Base-by-base conservation (phyloP, 1,139 yeast genomes). In the Sugiyamaella sp. region DNA sequence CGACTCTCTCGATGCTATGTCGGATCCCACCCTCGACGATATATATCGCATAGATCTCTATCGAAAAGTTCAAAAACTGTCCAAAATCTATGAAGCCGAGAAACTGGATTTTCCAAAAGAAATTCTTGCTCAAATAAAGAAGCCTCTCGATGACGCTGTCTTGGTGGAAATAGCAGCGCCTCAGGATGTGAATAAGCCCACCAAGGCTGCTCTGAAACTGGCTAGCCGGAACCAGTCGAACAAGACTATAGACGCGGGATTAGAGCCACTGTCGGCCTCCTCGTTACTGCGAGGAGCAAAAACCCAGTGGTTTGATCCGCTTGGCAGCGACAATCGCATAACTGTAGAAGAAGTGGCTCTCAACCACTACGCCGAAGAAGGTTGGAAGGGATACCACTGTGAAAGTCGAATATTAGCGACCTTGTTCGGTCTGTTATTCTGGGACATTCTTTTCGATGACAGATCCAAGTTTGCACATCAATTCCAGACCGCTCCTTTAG, bases 281-380 rank as follows among this genome's bases (percentile, higher is more conserved):
- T 16, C 19, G 1, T 5, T 27, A 14, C 21, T 19, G 1, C 46
- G 51, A 3, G 46, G 46, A 43, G 37, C 14, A 2, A 47, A 29
- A n/a, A 47, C 49, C 17, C 52, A 43, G 29, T 48, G 55, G 55
- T 21, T 29, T 14, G 52, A 38, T 35, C 51, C 46, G 3, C 27
- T 16, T n/a, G 35, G 29, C 35, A 20, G 21, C 19, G 47, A 52
- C 49, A 44, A 46, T 5, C 40, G 41, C 9, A 51, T 56, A 10
- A 57, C 71, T 1, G 76, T 73, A 1, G 76, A 73, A 54, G 63
- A 63, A 22, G 63, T 66, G 3, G 72, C 74, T 2, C 55, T 72
- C 25, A 56, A 60, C 20, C 61, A 67, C 46, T 72, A 72, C 55
- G 57, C 45, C 3, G 51, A 56, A 4, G 55, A 53, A 10, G 72